A percentile compares a stretch with the other conserved stretches of the same genome.
Conservation (phyloP, 139 green algal genomes). For the Coelastrella sp. region DNA sequence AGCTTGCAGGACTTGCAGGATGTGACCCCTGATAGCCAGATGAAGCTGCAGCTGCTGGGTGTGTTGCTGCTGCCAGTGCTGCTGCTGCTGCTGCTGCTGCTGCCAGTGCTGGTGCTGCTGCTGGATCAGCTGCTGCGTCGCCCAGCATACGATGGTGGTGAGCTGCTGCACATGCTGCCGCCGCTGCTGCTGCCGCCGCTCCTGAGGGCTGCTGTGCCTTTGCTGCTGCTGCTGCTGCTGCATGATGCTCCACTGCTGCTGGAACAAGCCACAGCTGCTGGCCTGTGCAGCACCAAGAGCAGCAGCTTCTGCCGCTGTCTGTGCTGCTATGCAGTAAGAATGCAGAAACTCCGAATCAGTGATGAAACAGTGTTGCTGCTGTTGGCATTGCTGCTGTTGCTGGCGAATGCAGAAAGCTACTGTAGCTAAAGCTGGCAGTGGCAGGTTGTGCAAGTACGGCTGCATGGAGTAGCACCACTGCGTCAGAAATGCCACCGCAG, state of each 20-base stretch:
- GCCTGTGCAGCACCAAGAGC: not conserved
- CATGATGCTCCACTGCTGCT: not conserved
- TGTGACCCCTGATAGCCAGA: not conserved
- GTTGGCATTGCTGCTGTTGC: conserved; percentile 13
- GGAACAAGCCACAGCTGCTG: not conserved
- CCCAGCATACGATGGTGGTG: not conserved
- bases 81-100: conserved; percentile 21
- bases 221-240: conserved; percentile 20
- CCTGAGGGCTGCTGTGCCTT: not conserved
- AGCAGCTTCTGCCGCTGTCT: not conserved
- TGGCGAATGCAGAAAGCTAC: not conserved
- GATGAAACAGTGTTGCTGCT: not conserved
- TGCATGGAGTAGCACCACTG: not conserved
- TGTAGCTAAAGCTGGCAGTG: not conserved
- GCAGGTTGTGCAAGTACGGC: not conserved
- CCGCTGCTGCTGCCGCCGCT: conserved; percentile 6
- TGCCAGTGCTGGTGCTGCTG: conserved; percentile 26
- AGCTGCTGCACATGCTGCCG: conserved; percentile 7
- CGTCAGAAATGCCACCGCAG: not conserved
- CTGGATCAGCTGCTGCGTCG: not conserved
- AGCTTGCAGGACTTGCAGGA: not conserved
- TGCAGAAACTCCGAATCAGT: not conserved
- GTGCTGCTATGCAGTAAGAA: not conserved
- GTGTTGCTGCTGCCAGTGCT: conserved; percentile 21
- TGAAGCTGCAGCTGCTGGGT: not conserved